phyloP scores from a whole-genome alignment of 495 filamentous ascomycete species.

The Friedmanniomyces endolithicus region DNA sequence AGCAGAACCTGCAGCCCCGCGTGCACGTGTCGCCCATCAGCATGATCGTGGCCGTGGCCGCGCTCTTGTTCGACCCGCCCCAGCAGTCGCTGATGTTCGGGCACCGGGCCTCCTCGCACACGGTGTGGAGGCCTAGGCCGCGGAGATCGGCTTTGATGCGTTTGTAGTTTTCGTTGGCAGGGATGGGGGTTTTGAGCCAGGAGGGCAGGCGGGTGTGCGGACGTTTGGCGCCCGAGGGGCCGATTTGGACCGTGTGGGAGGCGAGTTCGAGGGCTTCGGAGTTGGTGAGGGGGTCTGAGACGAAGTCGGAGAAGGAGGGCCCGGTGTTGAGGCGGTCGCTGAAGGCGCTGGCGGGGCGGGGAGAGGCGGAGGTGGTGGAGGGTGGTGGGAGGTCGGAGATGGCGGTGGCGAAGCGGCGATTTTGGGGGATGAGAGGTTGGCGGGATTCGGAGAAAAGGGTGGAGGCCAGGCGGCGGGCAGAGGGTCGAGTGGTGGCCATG shows the following conservation, averaged over 20 bases:
- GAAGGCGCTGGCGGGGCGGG: constrained; percentile 42
- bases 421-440: constrained; percentile 11
- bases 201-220: constrained; percentile 82
- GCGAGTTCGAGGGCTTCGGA: constrained; percentile 44
- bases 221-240: constrained; percentile 66
- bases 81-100: constrained; percentile 97
- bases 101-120: constrained; percentile 94
- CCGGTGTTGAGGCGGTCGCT: constrained; percentile 67
- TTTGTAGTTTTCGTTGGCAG: constrained; percentile 72
- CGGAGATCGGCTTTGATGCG: constrained; percentile 87
- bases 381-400: constrained; percentile 16
- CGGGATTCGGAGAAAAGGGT: constrained; percentile 4
- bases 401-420: constrained; percentile 23
- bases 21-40: constrained; percentile 98
- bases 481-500: constrained; percentile 15
- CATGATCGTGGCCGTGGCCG: constrained; percentile 97
- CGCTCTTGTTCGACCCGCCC: constrained; percentile 76
- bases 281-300: constrained; percentile 44
- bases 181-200: constrained; percentile 95
- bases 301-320: constrained; percentile 76
- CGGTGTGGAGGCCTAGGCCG: constrained; percentile 81
- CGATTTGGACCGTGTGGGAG: constrained; percentile 60
- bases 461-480: constrained; percentile 10
- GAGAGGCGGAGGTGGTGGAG: constrained; percentile 1
- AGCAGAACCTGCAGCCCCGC: constrained; percentile 91